Evolutionary conservation across 768 basidiomycete species (phyloP).

Genomic region (Hericium coralloides): DNA sequence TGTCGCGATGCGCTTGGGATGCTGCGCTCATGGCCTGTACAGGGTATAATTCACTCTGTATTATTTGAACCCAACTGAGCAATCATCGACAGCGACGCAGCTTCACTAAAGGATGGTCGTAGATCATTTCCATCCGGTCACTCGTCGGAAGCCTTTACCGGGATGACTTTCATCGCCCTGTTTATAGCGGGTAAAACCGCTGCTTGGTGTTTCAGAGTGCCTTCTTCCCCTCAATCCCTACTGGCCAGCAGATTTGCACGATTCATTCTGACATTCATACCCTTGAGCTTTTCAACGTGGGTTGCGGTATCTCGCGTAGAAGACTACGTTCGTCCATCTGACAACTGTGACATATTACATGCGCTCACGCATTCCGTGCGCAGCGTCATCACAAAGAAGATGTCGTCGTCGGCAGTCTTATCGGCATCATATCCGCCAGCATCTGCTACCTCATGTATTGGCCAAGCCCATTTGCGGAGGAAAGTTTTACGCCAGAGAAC

Average conservation of each 20-base stretch:
- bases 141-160: conserved; percentile 55
- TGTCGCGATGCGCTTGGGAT: conserved; percentile 58
- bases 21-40: conserved; percentile 36
- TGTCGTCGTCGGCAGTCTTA: conserved; percentile 51
- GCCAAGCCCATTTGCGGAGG: conserved; percentile 49
- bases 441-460: conserved; percentile 54
- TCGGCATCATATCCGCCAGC: conserved; percentile 42
- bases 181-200: conserved; percentile 59
- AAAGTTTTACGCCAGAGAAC: conserved; percentile 24
- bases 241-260: conserved; percentile 38
- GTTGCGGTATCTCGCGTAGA: conserved; percentile 55
- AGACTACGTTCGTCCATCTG: conserved; percentile 47
- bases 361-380: not conserved
- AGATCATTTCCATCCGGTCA: conserved; percentile 66
- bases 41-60: conserved; percentile 30
- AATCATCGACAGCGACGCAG: conserved; percentile 19
- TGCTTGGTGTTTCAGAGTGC: conserved; percentile 41
- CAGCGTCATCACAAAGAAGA: conserved; percentile 67
- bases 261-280: conserved; percentile 40
- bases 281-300: conserved; percentile 48
- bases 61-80: not conserved
- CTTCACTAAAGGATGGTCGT: conserved; percentile 38
- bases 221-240: conserved; percentile 27
- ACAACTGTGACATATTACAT: conserved; percentile 1
- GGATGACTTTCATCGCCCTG: conserved; percentile 54